phyloP scores from a whole-genome alignment of 2,329 filamentous ascomycete species.

The Pseudocercospora crystallina region DNA sequence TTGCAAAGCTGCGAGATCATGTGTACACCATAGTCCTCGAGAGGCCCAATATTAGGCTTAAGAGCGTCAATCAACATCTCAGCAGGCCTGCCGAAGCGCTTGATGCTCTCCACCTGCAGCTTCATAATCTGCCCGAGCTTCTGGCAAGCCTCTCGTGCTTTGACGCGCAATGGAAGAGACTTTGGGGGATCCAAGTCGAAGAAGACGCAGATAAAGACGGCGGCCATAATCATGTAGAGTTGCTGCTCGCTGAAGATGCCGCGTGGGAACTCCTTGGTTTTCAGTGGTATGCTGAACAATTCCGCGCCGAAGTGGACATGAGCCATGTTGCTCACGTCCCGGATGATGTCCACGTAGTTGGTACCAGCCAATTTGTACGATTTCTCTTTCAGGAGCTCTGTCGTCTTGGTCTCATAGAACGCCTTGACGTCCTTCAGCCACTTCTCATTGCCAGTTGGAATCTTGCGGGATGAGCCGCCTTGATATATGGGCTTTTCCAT shows the following conservation, averaged over 20 bases:
- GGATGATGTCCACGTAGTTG: constrained; percentile 50
- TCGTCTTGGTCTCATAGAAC: constrained; percentile 51
- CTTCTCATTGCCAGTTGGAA: constrained; percentile 37
- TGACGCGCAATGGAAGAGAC: constrained; percentile 53
- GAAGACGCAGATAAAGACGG: constrained; percentile 56
- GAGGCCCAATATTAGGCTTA: constrained; percentile 38
- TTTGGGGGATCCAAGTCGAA: constrained; percentile 55
- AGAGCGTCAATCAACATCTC: constrained; percentile 42
- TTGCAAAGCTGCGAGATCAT: constrained; percentile 56
- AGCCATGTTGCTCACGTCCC: constrained; percentile 53
- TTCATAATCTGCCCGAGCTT: constrained; percentile 52
- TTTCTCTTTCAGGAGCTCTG: constrained; percentile 44
- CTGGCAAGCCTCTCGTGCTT: constrained; percentile 49
- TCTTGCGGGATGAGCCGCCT: constrained; percentile 27
- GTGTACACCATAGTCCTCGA: constrained; percentile 56
- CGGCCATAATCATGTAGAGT: constrained; percentile 54
- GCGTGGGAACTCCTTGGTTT: constrained; percentile 49
- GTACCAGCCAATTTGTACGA: constrained; percentile 48
- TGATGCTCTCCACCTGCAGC: constrained; percentile 49
- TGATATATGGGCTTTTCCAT: constrained; percentile 46
- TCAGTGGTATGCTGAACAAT: constrained; percentile 57
- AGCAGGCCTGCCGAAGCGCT: constrained; percentile 40
- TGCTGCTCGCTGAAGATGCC: constrained; percentile 56
- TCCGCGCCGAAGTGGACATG: constrained; percentile 57
- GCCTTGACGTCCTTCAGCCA: constrained; percentile 47